Base-by-base conservation (phyloP, 75 land plant species). In the Pinus tabuliformis region DNA sequence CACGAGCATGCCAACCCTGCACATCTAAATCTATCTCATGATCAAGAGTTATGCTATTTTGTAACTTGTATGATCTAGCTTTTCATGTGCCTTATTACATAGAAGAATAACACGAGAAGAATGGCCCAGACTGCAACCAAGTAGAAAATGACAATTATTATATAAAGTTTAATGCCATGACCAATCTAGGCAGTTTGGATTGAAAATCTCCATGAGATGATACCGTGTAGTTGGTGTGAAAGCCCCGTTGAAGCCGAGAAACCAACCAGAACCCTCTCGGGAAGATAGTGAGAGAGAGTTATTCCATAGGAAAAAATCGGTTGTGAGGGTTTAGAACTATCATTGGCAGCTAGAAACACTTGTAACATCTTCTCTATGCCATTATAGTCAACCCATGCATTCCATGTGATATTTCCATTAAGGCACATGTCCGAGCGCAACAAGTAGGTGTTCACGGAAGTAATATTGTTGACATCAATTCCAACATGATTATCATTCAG, bases 231-330 rank as follows among this genome's bases (percentile, higher is more conserved):
- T 77, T 73, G 89, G 89, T 84, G 0, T 72, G 1, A 30, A 30
- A 30, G 30, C 30, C 30, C 86, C 8, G 79, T 80, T 17, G 85
- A n/a, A 5, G 84, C 88, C 15, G 88, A 83, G 80, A 86, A 86
- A 3, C 88, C 88, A 21, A 86, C 72, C 22, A 20, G 18, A 24
- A 83, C 83, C 4, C 28, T n/a, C 42, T 77, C 77, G 2, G 78
- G 77, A 8, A 86, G 54, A 30, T 57, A 1, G 2, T 76, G 20
- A 58, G 58, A 9, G 21, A 81, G 49, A 58, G 76, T 64, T 56
- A 80, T 56, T 17, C 56, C 30, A 15, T 70, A 59, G 1, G 49
- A 17, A 3, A 74, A 42, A 17, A 62, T 12, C 16, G 80, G 80
- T 14, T 5, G 20, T 21, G 16, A 9, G 1, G 76, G 64, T 20